Conservation (phyloP, 192 early-diverging fungal genomes). For the Backusella westeae region DNA sequence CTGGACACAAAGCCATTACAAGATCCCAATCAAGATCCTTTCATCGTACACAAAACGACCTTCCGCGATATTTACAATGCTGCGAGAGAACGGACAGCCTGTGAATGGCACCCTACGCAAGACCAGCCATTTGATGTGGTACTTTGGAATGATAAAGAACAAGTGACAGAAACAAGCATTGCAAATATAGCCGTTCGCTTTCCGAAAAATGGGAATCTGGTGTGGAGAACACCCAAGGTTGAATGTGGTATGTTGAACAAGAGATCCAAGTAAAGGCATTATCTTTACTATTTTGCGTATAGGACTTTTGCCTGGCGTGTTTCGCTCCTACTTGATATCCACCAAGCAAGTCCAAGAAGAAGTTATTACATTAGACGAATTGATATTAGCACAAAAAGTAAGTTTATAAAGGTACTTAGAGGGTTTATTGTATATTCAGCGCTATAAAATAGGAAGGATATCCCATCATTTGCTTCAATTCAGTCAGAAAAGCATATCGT, state of each 20-base stretch:
- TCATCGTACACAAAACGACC: slow-evolving; percentile 55
- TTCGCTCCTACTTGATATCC: slow-evolving; percentile 43
- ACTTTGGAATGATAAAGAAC: slow-evolving; percentile 44
- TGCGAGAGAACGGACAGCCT: slow-evolving; percentile 40
- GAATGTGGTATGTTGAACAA: slow-evolving; percentile 20
- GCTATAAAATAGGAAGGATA: slow-evolving; percentile 35
- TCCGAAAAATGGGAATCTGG: slow-evolving; percentile 13
- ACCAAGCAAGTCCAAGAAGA: slow-evolving; percentile 33
- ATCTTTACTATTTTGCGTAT: neutral
- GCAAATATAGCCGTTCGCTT: slow-evolving; percentile 52
- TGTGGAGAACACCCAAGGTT: slow-evolving; percentile 50
- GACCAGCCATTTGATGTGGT: slow-evolving; percentile 48
- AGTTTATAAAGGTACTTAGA: neutral
- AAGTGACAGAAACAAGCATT: slow-evolving; percentile 56
- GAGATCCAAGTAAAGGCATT: neutral
- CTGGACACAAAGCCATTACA: slow-evolving; percentile 40
- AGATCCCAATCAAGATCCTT: slow-evolving; percentile 26
- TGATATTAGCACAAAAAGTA: slow-evolving; percentile 46
- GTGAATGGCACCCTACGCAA: slow-evolving; percentile 20
- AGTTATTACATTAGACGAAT: slow-evolving; percentile 42
- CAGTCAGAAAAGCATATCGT: slow-evolving; percentile 46
- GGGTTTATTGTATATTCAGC: neutral
- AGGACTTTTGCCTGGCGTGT: slow-evolving; percentile 48
- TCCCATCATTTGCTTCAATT: slow-evolving; percentile 56
- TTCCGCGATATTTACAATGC: slow-evolving; percentile 44